These are phyloP conservation scores for Lipomyces kockii DNA, from an alignment of 805 yeast species.

Conservation along the genomic window DNA sequence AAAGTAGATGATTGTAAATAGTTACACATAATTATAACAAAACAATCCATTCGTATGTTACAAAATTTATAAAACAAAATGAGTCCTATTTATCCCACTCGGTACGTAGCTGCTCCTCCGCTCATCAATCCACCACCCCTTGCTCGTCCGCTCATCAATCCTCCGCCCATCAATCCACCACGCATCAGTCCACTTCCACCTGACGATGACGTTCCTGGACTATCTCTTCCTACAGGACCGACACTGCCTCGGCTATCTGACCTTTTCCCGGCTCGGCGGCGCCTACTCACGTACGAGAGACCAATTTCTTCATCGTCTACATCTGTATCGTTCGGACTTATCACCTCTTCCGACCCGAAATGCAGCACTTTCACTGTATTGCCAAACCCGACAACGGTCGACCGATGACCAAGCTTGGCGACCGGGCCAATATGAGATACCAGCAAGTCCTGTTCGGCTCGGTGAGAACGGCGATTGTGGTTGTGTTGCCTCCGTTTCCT, in stretches of 20 bases:
- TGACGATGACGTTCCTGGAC: slow-evolving; percentile 7
- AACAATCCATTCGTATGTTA: neutral
- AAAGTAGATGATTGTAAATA: neutral
- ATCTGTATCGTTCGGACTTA: slow-evolving; percentile 57
- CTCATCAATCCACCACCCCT: slow-evolving; percentile 31
- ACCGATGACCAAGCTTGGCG: slow-evolving; percentile 73
- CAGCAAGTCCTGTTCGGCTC: slow-evolving; percentile 39
- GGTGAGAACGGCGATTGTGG: slow-evolving; percentile 10
- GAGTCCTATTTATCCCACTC: neutral
- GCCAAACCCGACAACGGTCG: slow-evolving; percentile 76
- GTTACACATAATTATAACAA: neutral
- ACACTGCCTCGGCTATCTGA: slow-evolving; percentile 16
- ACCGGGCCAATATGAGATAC: slow-evolving; percentile 65
- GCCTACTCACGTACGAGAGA: slow-evolving; percentile 29
- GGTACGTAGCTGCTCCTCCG: slow-evolving; percentile 20
- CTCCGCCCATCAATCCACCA: slow-evolving; percentile 17
- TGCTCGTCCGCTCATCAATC: slow-evolving; percentile 13
- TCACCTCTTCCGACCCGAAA: slow-evolving; percentile 73
- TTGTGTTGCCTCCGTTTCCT: neutral
- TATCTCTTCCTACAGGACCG: slow-evolving; percentile 13
- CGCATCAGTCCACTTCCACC: slow-evolving; percentile 30
- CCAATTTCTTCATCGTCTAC: slow-evolving; percentile 45
- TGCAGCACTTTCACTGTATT: slow-evolving; percentile 72
- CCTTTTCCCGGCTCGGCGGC: slow-evolving; percentile 18
- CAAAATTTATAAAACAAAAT: neutral